A percentile compares a stretch with the other conserved stretches of the same genome.
These are phyloP conservation scores for Taphrina pruni DNA, from an alignment of 1,139 yeast genomes.

Conservation along the genomic window DNA sequence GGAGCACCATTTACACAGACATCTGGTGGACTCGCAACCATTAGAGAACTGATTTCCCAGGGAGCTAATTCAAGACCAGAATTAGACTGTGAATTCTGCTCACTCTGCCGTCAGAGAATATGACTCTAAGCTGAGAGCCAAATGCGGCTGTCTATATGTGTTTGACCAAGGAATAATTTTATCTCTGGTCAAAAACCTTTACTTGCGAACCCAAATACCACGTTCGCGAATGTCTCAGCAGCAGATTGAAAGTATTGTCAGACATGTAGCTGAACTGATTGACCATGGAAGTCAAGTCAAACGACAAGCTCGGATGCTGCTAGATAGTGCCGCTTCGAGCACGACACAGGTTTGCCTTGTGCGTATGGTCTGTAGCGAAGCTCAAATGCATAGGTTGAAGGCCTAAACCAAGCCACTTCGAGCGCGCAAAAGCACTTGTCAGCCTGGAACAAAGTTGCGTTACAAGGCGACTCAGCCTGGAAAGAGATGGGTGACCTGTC, in stretches of 20 bases:
- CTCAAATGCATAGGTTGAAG: background rate
- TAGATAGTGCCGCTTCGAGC: background rate
- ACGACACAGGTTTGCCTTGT: background rate
- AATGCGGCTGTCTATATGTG: too few relatives aligned
- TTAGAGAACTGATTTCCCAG: too few relatives aligned
- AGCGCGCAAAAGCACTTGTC: background rate
- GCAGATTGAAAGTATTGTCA: background rate
- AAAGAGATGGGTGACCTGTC: slow-evolving; percentile 27
- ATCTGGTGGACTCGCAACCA: too few relatives aligned
- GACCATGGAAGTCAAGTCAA: background rate
- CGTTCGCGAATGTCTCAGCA: background rate
- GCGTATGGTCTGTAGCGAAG: background rate
- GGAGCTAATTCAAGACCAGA: too few relatives aligned
- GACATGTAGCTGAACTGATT: background rate
- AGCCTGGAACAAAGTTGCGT: background rate
- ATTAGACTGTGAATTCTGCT: too few relatives aligned
- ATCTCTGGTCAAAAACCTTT: too few relatives aligned
- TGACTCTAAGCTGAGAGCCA: too few relatives aligned
- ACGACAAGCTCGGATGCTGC: background rate
- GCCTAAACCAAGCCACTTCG: background rate
- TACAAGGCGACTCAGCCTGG: background rate
- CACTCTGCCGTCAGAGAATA: too few relatives aligned
- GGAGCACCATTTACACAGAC: too few relatives aligned
- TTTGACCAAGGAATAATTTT: too few relatives aligned
- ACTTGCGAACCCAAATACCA: too few relatives aligned